Percentiles rank a stretch among this genome's conserved stretches.
phyloP scores from a whole-genome alignment of 192 early-diverging fungal genomes.

The Backusella tarrabulga region DNA sequence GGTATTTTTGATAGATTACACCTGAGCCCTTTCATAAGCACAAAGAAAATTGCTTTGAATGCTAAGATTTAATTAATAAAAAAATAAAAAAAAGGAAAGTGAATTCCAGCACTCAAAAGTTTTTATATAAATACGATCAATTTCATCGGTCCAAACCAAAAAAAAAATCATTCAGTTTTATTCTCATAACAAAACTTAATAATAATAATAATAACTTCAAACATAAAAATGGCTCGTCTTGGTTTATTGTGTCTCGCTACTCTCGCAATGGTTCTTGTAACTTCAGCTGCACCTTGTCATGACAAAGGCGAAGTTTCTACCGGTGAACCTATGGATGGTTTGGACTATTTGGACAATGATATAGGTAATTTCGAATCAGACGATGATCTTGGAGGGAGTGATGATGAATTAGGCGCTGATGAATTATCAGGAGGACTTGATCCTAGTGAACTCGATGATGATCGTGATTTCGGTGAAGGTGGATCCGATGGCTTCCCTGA shows the following conservation, averaged over 20 bases:
- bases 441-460: not conserved
- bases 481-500: not conserved
- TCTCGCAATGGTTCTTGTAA: not conserved
- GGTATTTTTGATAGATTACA: not conserved
- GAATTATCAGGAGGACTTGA: not conserved
- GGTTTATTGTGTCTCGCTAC: not conserved
- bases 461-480: not conserved
- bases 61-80: not conserved
- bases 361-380: conserved; percentile 5
- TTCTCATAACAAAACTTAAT: not conserved
- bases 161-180: conserved; percentile 1
- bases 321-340: not conserved
- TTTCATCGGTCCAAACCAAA: not conserved
- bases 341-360: not conserved
- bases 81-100: not conserved
- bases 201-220: not conserved
- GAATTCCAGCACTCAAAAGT: not conserved
- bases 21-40: not conserved
- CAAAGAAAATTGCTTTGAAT: not conserved
- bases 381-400: not conserved
- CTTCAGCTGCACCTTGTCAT: not conserved
- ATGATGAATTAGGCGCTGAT: not conserved
- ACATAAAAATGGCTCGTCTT: not conserved
- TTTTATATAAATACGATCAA: not conserved
- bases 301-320: not conserved